Evolutionary conservation across 2,329 filamentous ascomycete genomes (phyloP).

Genomic region (Arachnomyces sp.): DNA sequence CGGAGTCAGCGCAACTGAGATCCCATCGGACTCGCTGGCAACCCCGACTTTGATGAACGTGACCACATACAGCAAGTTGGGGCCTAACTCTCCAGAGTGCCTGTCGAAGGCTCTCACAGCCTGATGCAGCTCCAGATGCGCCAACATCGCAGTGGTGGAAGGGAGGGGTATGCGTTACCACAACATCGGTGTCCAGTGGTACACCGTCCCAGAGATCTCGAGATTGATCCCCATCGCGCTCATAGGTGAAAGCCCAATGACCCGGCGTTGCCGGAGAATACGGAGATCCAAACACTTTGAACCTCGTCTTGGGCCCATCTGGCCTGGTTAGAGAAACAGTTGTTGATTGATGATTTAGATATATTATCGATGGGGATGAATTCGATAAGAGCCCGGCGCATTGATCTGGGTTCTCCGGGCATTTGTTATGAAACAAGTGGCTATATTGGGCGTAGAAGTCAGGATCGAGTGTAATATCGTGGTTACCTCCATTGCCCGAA

Average conservation of each 20-base stretch:
- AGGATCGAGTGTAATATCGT: conserved; percentile 49
- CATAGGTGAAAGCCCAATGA: conserved; percentile 47
- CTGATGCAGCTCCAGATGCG: conserved; percentile 26
- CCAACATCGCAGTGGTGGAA: conserved; percentile 41
- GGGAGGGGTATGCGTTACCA: conserved; percentile 52
- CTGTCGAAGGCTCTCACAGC: conserved; percentile 43
- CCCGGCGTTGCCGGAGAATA: conserved; percentile 38
- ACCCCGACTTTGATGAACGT: conserved; percentile 52
- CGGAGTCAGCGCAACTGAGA: conserved; percentile 3
- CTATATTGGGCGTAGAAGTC: conserved; percentile 40
- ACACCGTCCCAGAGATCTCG: conserved; percentile 43
- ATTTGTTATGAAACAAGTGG: conserved; percentile 36
- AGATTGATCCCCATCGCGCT: conserved; percentile 26
- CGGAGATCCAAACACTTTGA: conserved; percentile 54
- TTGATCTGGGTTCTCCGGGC: conserved; percentile 36
- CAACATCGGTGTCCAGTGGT: conserved; percentile 44
- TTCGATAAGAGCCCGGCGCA: conserved; percentile 37
- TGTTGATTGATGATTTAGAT: conserved; percentile 44
- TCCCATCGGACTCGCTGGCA: conserved; percentile 47
- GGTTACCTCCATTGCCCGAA: conserved; percentile 41
- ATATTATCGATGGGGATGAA: conserved; percentile 36
- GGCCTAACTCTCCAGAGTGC: conserved; percentile 43
- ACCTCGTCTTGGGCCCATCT: conserved; percentile 39
- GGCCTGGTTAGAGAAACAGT: conserved; percentile 37
- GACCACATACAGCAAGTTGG: conserved; percentile 49